Conservation (phyloP, 305 asterid species). For the Fraxinus velutina region DNA sequence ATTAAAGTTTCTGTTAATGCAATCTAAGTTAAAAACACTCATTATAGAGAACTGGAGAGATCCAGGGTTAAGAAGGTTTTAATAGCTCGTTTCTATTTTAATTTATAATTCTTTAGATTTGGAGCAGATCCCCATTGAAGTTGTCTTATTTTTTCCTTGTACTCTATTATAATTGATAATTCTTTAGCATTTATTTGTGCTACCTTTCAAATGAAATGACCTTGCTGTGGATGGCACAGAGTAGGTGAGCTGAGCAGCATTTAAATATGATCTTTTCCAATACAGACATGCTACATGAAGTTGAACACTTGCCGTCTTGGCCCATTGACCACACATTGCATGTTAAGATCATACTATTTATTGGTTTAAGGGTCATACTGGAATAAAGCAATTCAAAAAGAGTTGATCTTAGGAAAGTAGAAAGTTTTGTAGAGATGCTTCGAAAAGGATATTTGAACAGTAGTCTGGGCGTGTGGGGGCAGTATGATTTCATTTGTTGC, state of each 20-base stretch:
- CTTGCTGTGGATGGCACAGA: conserved; percentile 19
- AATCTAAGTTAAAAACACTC: background rate
- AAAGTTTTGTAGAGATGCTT: background rate
- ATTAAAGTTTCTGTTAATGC: background rate
- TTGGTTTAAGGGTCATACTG: background rate
- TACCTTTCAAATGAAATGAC: conserved; percentile 2
- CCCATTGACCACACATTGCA: background rate
- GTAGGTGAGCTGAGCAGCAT: conserved; percentile 2
- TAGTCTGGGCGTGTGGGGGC: background rate
- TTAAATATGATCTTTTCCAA: conserved; percentile 5
- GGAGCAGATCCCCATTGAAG: background rate
- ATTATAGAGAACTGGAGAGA: background rate
- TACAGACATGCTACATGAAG: background rate
- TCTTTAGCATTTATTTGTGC: conserved; percentile 9
- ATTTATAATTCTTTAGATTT: conserved; percentile 4
- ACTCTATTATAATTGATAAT: background rate
- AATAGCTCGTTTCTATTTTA: background rate
- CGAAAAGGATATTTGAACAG: background rate
- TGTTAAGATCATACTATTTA: background rate
- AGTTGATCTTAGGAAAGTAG: background rate
- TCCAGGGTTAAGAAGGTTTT: background rate
- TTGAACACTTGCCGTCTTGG: background rate
- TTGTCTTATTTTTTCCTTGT: background rate
- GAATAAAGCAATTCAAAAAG: background rate
- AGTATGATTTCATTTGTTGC: background rate